Conservation (phyloP, 2,329 filamentous ascomycete species). For the Parascedosporium putredinis region DNA sequence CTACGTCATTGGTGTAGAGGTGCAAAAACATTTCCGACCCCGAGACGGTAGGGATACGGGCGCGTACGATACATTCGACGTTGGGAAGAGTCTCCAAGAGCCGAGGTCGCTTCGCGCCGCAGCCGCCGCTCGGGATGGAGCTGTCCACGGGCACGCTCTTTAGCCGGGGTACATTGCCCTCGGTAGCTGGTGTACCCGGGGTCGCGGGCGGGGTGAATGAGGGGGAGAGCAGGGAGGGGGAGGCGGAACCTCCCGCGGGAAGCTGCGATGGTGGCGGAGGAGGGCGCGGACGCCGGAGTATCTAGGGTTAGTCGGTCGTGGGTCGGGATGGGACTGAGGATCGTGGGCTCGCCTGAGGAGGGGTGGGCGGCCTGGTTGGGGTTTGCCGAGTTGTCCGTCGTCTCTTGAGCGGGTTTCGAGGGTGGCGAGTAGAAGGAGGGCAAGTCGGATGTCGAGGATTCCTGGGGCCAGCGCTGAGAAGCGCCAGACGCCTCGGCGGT, state of each 20-base stretch:
- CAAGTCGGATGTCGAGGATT: conserved; percentile 3
- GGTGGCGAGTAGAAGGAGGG: conserved; percentile 13
- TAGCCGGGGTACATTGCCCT: conserved; percentile 28
- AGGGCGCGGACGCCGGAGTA: conserved; percentile 8
- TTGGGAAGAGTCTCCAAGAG: conserved; percentile 67
- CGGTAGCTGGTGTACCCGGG: conserved; percentile 46
- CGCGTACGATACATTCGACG: conserved; percentile 89
- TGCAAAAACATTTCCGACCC: conserved; percentile 97
- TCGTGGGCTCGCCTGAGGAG: neutral
- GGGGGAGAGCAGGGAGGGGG: conserved; percentile 69
- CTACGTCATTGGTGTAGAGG: conserved; percentile 83
- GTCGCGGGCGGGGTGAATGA: conserved; percentile 68
- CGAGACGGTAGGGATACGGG: conserved; percentile 82
- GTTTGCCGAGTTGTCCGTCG: neutral
- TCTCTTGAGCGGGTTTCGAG: neutral
- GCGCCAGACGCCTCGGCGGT: neutral
- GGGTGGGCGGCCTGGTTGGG: neutral
- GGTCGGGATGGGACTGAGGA: neutral
- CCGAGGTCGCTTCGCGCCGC: conserved; percentile 54
- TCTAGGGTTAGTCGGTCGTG: conserved; percentile 5
- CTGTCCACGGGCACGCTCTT: conserved; percentile 48
- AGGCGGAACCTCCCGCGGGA: conserved; percentile 22
- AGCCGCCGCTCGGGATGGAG: conserved; percentile 45
- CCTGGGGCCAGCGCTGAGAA: neutral
- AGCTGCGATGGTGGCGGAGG: too few relatives aligned